Percentiles rank a stretch among this genome's conserved stretches.
These are phyloP conservation scores for Penicillium bovifimosum DNA, from an alignment of 495 filamentous ascomycete genomes.

Conservation along the genomic window DNA sequence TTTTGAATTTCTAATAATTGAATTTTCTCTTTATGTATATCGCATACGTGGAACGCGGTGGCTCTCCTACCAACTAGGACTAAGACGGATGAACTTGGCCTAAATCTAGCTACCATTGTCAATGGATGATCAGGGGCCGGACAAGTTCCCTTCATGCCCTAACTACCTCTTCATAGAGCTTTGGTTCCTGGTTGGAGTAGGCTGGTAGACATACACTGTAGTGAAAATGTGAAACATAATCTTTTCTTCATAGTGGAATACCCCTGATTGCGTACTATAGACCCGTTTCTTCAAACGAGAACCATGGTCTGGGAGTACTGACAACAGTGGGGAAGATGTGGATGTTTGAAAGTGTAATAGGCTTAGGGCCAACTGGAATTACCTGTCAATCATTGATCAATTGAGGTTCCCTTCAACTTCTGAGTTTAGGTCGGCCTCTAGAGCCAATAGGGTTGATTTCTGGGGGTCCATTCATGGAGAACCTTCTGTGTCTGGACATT, in stretches of 20 bases:
- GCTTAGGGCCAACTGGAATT: constrained; percentile 9
- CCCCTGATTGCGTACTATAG: constrained; percentile 32
- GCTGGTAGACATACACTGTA: too few relatives aligned
- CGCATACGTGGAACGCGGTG: constrained; percentile 27
- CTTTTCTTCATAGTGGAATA: too few relatives aligned
- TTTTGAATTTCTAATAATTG: neutral
- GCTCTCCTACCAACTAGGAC: constrained; percentile 28
- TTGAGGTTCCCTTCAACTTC: constrained; percentile 20
- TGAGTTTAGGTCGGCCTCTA: constrained; percentile 17
- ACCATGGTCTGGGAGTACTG: constrained; percentile 32
- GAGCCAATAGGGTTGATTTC: constrained; percentile 20
- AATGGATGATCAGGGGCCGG: constrained; percentile 21
- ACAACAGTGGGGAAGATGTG: constrained; percentile 23
- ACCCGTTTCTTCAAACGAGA: constrained; percentile 29
- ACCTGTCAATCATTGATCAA: constrained; percentile 33
- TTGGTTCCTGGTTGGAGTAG: too few relatives aligned
- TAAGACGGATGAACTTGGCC: constrained; percentile 26
- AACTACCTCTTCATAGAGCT: neutral
- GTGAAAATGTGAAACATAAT: too few relatives aligned
- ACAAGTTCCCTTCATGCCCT: neutral
- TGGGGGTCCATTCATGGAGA: constrained; percentile 18
- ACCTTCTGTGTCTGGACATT: constrained; percentile 25
- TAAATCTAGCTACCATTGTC: constrained; percentile 22
- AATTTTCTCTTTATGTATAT: constrained; percentile 12
- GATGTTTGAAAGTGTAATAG: constrained; percentile 13